These are phyloP conservation scores for Heritiera littoralis DNA, from an alignment of 345 rosid species.

Conservation along the genomic window DNA sequence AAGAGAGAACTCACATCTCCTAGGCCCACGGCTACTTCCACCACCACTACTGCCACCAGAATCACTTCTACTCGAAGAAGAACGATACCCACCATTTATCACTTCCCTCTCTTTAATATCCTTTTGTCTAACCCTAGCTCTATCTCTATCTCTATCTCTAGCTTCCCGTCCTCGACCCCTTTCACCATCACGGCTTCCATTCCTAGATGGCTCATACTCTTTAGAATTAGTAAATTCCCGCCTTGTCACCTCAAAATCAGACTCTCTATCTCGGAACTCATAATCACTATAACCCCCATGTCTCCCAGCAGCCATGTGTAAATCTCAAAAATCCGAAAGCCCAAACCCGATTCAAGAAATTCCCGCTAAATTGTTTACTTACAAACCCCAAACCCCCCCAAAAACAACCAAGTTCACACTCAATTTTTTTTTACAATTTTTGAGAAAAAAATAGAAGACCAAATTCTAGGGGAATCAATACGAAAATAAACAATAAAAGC, in stretches of 20 bases:
- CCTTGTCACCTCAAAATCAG: constrained; percentile 52
- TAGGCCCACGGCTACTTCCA: constrained; percentile 41
- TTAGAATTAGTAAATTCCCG: constrained; percentile 46
- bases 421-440: constrained; percentile 13
- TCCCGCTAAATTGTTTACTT: constrained; percentile 21
- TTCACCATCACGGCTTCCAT: constrained; percentile 41
- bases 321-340: constrained; percentile 15
- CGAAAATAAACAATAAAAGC: constrained; percentile 13
- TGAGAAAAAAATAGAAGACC: background rate
- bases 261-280: constrained; percentile 63
- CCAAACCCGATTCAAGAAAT: constrained; percentile 13
- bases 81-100: constrained; percentile 49
- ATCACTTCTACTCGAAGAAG: constrained; percentile 63
- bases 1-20: constrained; percentile 37
- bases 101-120: constrained; percentile 72
- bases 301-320: constrained; percentile 83
- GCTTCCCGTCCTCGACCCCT: constrained; percentile 37
- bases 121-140: constrained; percentile 57
- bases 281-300: constrained; percentile 67
- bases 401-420: constrained; percentile 1
- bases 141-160: constrained; percentile 43
- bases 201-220: constrained; percentile 47
- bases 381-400: constrained; percentile 36
- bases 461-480: constrained; percentile 25
- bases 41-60: constrained; percentile 50